Percentiles rank a stretch among this genome's conserved stretches.
Conservation (phyloP, 1,284 basidiomycete genomes). For the Moesziomyces antarcticus region DNA sequence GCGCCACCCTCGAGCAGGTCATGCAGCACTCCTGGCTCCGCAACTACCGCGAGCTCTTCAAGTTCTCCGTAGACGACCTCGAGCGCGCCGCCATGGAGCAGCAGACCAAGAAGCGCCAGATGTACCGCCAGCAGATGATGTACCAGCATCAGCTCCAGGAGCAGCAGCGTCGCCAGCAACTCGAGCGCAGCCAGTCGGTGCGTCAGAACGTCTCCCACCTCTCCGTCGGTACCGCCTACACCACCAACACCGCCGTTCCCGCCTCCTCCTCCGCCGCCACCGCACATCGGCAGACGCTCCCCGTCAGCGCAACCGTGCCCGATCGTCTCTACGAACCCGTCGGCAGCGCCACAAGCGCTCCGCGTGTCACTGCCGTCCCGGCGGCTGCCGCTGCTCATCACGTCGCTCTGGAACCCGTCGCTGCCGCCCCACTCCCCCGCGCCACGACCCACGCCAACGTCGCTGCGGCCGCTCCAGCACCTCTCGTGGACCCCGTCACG, state of each 20-base stretch:
- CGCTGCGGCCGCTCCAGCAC: slow-evolving; percentile 4
- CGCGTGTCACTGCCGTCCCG: slow-evolving; percentile 5
- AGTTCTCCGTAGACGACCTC: slow-evolving; percentile 65
- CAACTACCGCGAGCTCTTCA: slow-evolving; percentile 66
- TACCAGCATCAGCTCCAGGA: slow-evolving; percentile 64
- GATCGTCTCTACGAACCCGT: slow-evolving; percentile 43
- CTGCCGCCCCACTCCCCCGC: slow-evolving; percentile 10
- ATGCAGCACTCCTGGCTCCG: slow-evolving; percentile 67
- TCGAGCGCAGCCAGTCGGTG: slow-evolving; percentile 51
- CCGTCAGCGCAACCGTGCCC: slow-evolving; percentile 46
- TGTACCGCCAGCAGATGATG: slow-evolving; percentile 67
- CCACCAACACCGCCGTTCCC: slow-evolving; percentile 37
- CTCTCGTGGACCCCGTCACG: slow-evolving; percentile 34
- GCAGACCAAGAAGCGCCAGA: slow-evolving; percentile 66
- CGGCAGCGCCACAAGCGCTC: slow-evolving; percentile 22
- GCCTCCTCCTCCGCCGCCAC: slow-evolving; percentile 4
- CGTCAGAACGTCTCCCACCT: slow-evolving; percentile 36
- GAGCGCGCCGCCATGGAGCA: slow-evolving; percentile 67
- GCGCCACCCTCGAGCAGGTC: slow-evolving; percentile 62
- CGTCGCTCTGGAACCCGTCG: slow-evolving; percentile 1
- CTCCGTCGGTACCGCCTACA: slow-evolving; percentile 45
- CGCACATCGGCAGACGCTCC: slow-evolving; percentile 40
- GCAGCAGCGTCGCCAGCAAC: slow-evolving; percentile 53
- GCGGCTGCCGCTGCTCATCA: slow-evolving; percentile 7
- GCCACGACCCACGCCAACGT: slow-evolving; percentile 22